Conservation (phyloP, 192 early-diverging fungal genomes). For the Radiomyces spectabilis region DNA sequence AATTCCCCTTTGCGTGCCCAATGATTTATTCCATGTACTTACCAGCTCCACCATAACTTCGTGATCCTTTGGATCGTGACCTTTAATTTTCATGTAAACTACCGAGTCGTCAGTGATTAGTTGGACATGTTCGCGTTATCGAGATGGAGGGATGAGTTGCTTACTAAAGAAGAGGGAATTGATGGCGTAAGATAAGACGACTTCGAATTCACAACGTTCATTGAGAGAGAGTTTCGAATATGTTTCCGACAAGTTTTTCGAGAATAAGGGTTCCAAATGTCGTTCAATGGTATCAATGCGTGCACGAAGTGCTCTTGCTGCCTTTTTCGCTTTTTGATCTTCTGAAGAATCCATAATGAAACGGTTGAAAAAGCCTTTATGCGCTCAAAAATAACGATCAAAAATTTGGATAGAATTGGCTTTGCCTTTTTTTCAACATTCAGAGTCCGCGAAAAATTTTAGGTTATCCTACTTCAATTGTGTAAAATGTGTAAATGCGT, state of each 20-base stretch:
- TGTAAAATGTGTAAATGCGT: too few species aligned
- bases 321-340: conserved; percentile 9
- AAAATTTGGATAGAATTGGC: too few species aligned
- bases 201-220: conserved; percentile 25
- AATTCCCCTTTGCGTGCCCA: not conserved
- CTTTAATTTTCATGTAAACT: conserved; percentile 27
- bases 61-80: conserved; percentile 22
- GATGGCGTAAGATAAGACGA: conserved; percentile 22
- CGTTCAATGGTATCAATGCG: conserved; percentile 14
- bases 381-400: too few species aligned
- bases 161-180: conserved; percentile 28
- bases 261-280: conserved; percentile 20
- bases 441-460: too few species aligned
- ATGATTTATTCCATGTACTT: not conserved
- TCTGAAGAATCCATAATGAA: too few species aligned
- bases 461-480: too few species aligned
- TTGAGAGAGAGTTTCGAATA: conserved; percentile 9
- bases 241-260: conserved; percentile 12
- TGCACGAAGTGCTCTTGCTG: conserved; percentile 9
- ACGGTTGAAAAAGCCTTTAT: too few species aligned
- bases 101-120: too few species aligned
- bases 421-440: too few species aligned
- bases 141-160: not conserved
- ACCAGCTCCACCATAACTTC: conserved; percentile 20
- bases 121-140: too few species aligned